Conservation (phyloP, 179 eudicot genomes). For the Monotropa hypopitys region DNA sequence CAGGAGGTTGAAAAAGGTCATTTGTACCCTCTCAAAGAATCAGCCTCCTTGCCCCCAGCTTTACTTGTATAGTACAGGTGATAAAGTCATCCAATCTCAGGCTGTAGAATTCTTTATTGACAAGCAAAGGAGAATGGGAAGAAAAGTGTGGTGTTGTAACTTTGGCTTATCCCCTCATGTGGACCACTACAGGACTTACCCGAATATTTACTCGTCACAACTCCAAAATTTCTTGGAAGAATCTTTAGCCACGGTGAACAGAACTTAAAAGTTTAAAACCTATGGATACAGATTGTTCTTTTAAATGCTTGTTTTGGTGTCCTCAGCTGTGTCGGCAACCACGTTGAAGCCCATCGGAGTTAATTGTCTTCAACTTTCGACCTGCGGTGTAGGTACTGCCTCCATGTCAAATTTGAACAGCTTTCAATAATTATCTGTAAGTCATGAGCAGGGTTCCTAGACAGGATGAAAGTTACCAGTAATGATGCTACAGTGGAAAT, state of each 20-base stretch:
- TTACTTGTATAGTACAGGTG: conserved; percentile 80
- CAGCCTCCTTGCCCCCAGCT: conserved; percentile 88
- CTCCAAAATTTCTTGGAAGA: conserved; percentile 42
- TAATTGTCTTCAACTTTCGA: neutral
- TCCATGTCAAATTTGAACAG: neutral
- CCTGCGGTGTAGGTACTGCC: neutral
- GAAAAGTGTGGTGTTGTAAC: conserved; percentile 43
- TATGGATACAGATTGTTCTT: neutral
- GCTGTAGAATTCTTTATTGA: conserved; percentile 61
- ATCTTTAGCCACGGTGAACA: conserved; percentile 16
- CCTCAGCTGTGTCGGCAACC: neutral
- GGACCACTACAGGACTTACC: conserved; percentile 81
- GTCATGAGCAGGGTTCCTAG: neutral
- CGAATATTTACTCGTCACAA: conserved; percentile 44
- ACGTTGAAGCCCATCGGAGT: neutral
- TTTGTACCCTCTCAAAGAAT: conserved; percentile 34
- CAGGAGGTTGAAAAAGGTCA: conserved; percentile 55
- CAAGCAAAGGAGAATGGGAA: conserved; percentile 54
- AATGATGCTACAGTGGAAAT: neutral
- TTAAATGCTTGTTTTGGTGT: neutral
- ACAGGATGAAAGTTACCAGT: neutral
- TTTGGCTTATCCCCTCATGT: conserved; percentile 82
- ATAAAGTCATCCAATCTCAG: conserved; percentile 55
- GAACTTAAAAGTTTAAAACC: conserved; percentile 11
- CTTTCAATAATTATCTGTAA: neutral